Conservation (phyloP, 345 rosid genomes). For the Syzygium aromaticum region DNA sequence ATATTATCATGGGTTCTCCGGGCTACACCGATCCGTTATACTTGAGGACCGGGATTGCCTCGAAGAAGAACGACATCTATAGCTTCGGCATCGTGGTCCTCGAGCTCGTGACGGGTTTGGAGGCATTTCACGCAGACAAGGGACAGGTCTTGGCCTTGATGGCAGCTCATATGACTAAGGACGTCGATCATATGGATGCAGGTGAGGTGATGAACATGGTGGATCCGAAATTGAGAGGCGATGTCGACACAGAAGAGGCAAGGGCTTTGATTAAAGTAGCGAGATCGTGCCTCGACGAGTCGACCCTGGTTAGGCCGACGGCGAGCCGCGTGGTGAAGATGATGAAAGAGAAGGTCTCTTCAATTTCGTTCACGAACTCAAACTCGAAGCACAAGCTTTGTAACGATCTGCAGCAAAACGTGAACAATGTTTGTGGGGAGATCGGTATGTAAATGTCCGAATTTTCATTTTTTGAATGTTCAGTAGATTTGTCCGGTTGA, state of each 20-base stretch:
- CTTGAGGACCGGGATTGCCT: constrained; percentile 59
- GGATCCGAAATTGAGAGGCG: constrained; percentile 18
- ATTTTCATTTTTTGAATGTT: too few species aligned
- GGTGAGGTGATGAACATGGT: constrained; percentile 10
- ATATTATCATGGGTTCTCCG: constrained; percentile 56
- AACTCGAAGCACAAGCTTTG: not conserved
- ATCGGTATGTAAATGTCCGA: not conserved
- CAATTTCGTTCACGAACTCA: not conserved
- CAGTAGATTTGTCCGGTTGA: not conserved
- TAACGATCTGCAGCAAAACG: not conserved
- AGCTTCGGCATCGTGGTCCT: constrained; percentile 60
- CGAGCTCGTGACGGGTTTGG: constrained; percentile 64
- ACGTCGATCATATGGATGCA: not conserved
- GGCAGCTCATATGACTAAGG: not conserved
- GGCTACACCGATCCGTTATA: constrained; percentile 78
- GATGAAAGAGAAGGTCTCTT: not conserved
- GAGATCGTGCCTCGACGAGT: constrained; percentile 9
- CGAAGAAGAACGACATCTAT: constrained; percentile 74
- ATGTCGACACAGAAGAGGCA: constrained; percentile 22
- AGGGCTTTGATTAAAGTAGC: constrained; percentile 12
- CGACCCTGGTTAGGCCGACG: constrained; percentile 12
- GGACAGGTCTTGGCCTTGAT: constrained; percentile 11
- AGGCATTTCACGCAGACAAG: constrained; percentile 26
- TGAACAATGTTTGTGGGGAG: not conserved
- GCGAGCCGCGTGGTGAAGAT: constrained; percentile 2